A percentile compares a stretch with the other conserved stretches of the same genome.
Evolutionary conservation across 257 asterid genomes (phyloP).

Genomic region (Solanum pimpinellifolium): DNA sequence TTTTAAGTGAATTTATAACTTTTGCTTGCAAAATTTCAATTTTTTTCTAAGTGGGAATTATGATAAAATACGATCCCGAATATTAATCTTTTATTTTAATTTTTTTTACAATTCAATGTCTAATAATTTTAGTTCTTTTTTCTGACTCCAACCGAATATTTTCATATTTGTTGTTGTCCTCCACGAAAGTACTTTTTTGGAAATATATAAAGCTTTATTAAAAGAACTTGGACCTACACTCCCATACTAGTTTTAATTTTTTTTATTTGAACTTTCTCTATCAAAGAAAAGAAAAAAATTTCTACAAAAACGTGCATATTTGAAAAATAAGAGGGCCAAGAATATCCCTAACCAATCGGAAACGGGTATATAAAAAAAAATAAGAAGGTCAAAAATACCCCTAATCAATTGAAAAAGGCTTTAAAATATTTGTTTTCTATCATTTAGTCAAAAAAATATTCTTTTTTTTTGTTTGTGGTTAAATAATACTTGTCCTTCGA

Average conservation of each 20-base stretch:
- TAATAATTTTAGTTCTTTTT: not conserved
- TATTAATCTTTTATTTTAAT: too few relatives aligned
- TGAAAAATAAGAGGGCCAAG: not conserved
- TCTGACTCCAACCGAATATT: not conserved
- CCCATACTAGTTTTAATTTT: not conserved
- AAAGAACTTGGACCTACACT: not conserved
- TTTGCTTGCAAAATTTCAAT: not conserved
- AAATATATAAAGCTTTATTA: not conserved
- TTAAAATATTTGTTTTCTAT: too few relatives aligned
- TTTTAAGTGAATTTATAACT: not conserved
- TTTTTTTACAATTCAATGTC: not conserved
- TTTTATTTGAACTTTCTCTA: not conserved
- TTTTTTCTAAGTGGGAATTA: not conserved
- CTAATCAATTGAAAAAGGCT: too few relatives aligned
- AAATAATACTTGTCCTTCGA: too few relatives aligned
- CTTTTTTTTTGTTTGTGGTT: too few relatives aligned
- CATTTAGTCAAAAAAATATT: too few relatives aligned
- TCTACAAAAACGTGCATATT: not conserved
- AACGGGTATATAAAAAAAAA: not conserved
- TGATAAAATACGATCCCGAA: not conserved
- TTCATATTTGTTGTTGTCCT: not conserved
- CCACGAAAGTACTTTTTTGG: not conserved
- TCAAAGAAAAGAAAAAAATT: not conserved
- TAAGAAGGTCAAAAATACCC: too few relatives aligned
- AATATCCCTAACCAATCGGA: not conserved